A percentile compares a stretch with the other conserved stretches of the same genome.
Evolutionary conservation across 1,284 basidiomycete species (phyloP).

Genomic region (Singerocomus inundabilis): DNA sequence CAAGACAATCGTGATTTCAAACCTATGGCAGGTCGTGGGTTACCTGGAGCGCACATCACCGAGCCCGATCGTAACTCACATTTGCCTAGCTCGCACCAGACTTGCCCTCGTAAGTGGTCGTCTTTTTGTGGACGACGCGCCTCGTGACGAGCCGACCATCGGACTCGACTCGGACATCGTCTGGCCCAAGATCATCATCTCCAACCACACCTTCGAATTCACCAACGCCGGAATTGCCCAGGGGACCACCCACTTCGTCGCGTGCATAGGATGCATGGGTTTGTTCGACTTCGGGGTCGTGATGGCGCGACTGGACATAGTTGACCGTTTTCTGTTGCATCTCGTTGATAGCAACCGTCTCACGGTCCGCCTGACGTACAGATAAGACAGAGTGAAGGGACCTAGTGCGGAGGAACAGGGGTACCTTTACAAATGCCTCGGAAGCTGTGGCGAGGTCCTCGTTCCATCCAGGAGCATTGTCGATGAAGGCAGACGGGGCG

Average conservation of each 20-base stretch:
- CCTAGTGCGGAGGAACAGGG: neutral
- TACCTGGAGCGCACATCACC: neutral
- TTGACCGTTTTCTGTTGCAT: constrained; percentile 42
- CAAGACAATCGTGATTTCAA: constrained; percentile 13
- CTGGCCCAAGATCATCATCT: constrained; percentile 31
- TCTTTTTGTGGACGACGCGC: constrained; percentile 9
- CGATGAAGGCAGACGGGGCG: constrained; percentile 49
- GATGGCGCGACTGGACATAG: constrained; percentile 36
- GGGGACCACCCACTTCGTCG: constrained; percentile 46
- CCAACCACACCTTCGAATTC: constrained; percentile 35
- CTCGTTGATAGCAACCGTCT: constrained; percentile 20
- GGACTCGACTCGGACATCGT: constrained; percentile 22
- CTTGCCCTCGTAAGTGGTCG: neutral
- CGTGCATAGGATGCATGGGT: constrained; percentile 37
- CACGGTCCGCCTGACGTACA: constrained; percentile 26
- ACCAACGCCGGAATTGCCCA: constrained; percentile 34
- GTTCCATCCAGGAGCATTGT: constrained; percentile 74
- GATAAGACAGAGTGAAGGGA: neutral
- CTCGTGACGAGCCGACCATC: constrained; percentile 26
- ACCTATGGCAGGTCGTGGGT: constrained; percentile 3
- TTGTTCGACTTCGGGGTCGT: constrained; percentile 35
- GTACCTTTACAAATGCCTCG: constrained; percentile 69
- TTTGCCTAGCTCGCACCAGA: constrained; percentile 12
- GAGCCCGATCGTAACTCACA: constrained; percentile 14
- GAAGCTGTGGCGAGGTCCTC: constrained; percentile 64